Conservation (phyloP, 2,329 filamentous ascomycete genomes). For the Aspergillus flavus region DNA sequence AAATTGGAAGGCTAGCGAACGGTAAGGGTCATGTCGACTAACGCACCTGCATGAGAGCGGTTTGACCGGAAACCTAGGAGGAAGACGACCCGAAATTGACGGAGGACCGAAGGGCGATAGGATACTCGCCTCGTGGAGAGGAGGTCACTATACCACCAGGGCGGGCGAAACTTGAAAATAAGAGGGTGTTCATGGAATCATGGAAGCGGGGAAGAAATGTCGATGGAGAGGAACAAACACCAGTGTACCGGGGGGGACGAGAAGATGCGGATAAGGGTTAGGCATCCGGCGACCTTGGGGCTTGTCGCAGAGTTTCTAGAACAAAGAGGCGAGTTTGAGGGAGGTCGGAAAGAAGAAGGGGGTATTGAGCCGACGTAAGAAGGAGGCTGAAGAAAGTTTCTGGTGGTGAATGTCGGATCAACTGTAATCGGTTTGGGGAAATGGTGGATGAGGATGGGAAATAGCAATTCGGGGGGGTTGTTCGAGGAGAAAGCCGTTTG, state of each 20-base stretch:
- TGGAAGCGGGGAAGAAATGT: slow-evolving; percentile 42
- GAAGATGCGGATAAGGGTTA: slow-evolving; percentile 21
- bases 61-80: slow-evolving; percentile 29
- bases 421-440: slow-evolving; percentile 4
- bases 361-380: background rate
- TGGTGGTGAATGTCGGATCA: slow-evolving; percentile 11
- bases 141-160: slow-evolving; percentile 42
- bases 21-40: slow-evolving; percentile 8
- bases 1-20: slow-evolving; percentile 11
- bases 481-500: slow-evolving; percentile 1
- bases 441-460: slow-evolving; percentile 8
- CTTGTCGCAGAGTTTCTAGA: slow-evolving; percentile 2
- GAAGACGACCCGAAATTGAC: slow-evolving; percentile 28
- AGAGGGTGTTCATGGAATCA: slow-evolving; percentile 37
- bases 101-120: slow-evolving; percentile 28
- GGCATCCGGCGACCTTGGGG: slow-evolving; percentile 25
- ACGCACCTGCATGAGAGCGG: slow-evolving; percentile 44
- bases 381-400: slow-evolving; percentile 7
- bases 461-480: slow-evolving; percentile 2
- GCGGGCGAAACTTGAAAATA: slow-evolving; percentile 31
- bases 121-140: slow-evolving; percentile 28
- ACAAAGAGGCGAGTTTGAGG: slow-evolving; percentile 7
- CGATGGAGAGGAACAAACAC: slow-evolving; percentile 26
- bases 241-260: slow-evolving; percentile 20
- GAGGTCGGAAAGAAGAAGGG: slow-evolving; percentile 7